phyloP scores from a whole-genome alignment of 805 yeast genomes.

The Yarrowia deformans region DNA sequence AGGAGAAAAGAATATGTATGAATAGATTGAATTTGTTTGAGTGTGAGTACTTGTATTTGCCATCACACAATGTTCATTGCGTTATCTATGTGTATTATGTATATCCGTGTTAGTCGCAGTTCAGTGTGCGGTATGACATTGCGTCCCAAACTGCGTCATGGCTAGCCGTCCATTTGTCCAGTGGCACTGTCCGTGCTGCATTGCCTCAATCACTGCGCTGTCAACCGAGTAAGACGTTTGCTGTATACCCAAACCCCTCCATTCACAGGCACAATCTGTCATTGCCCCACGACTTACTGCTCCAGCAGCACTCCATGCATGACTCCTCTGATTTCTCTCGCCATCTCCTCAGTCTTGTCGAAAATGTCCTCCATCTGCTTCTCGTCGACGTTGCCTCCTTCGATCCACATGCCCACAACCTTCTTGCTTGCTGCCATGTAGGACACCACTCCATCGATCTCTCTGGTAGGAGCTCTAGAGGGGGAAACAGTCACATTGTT shows the following conservation, averaged over 20 bases:
- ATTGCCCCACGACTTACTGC: not conserved
- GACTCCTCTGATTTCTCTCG: conserved; percentile 55
- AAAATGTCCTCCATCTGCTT: conserved; percentile 48
- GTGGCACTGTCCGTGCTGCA: no score
- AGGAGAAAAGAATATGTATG: not conserved
- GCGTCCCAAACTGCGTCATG: no score
- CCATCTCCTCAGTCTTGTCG: conserved; percentile 54
- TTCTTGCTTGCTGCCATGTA: conserved; percentile 58
- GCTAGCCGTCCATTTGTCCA: no score
- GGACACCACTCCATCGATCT: conserved; percentile 54
- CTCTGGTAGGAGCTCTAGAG: conserved; percentile 23
- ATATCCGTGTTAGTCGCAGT: not conserved
- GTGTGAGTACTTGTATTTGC: no score
- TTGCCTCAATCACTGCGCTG: no score
- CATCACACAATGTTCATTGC: not conserved
- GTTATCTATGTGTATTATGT: not conserved
- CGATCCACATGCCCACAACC: conserved; percentile 62
- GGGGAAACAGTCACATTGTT: conserved; percentile 38
- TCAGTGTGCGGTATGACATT: no score
- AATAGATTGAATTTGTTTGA: not conserved
- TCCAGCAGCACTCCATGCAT: conserved; percentile 53
- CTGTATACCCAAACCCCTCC: no score
- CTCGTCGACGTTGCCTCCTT: conserved; percentile 49
- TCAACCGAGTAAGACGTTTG: no score
- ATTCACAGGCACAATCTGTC: not conserved